Conservation (phyloP, 768 basidiomycete species). For the Amanita pallidorosea region DNA sequence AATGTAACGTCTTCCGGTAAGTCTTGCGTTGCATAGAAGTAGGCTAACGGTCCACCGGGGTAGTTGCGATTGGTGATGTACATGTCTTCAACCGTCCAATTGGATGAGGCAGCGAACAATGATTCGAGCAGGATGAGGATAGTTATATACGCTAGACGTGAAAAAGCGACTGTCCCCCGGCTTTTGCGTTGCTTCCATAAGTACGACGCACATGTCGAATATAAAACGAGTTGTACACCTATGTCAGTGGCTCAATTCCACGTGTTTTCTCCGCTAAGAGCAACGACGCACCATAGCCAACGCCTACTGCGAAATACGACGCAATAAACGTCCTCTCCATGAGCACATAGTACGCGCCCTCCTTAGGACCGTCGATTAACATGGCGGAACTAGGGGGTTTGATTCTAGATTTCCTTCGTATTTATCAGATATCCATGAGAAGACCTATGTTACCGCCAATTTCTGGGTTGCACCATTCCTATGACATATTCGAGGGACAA, state of each 20-base stretch:
- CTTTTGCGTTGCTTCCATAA: constrained; percentile 1
- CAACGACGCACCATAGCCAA: background rate
- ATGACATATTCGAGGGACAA: background rate
- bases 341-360: too few relatives aligned
- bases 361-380: too few relatives aligned
- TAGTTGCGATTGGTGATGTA: constrained; percentile 33
- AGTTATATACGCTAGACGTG: constrained; percentile 26
- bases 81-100: constrained; percentile 26
- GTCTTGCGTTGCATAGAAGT: constrained; percentile 30
- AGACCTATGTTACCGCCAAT: too few relatives aligned
- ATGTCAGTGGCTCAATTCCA: background rate
- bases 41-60: constrained; percentile 32
- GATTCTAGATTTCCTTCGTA: background rate
- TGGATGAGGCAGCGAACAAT: constrained; percentile 26
- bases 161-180: background rate
- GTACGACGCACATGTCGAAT: background rate
- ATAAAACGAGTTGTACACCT: constrained; percentile 4
- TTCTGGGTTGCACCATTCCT: too few relatives aligned
- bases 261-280: too few relatives aligned
- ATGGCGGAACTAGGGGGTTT: too few relatives aligned
- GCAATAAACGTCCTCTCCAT: too few relatives aligned
- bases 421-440: too few relatives aligned
- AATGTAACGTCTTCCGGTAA: constrained; percentile 32
- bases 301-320: background rate
- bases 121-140: constrained; percentile 26